Evolutionary conservation across 1,284 basidiomycete species (phyloP).

Genomic region (Malassezia nana): DNA sequence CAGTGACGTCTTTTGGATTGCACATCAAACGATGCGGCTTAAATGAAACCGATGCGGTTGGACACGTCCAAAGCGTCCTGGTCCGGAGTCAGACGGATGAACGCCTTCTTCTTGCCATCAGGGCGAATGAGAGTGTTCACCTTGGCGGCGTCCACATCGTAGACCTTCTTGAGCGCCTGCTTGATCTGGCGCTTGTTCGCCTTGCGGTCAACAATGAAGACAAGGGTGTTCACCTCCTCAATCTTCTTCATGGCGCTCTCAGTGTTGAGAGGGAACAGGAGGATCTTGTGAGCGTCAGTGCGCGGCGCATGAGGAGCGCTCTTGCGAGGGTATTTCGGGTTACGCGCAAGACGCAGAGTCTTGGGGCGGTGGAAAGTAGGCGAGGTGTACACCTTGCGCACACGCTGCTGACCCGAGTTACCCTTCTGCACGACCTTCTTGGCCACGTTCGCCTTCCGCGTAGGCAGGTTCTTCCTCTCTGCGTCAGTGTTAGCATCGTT

Average conservation of each 20-base stretch:
- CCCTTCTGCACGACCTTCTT: slow-evolving; percentile 96
- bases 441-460: slow-evolving; percentile 63
- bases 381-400: slow-evolving; percentile 73
- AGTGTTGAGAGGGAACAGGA: slow-evolving; percentile 63
- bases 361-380: slow-evolving; percentile 95
- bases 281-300: slow-evolving; percentile 93
- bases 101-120: slow-evolving; percentile 99
- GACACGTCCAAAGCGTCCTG: slow-evolving; percentile 96
- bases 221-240: slow-evolving; percentile 97
- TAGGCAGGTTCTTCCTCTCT: slow-evolving; percentile 14
- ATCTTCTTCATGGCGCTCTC: slow-evolving; percentile 69
- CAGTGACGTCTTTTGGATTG: slow-evolving; percentile 17
- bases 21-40: slow-evolving; percentile 14
- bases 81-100: slow-evolving; percentile 85
- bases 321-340: slow-evolving; percentile 87
- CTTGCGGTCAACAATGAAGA: slow-evolving; percentile 90
- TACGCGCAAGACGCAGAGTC: slow-evolving; percentile 74
- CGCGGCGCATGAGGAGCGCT: slow-evolving; percentile 84
- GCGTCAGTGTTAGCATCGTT: slow-evolving; percentile 5
- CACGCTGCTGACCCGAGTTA: slow-evolving; percentile 58
- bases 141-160: slow-evolving; percentile 90
- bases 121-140: slow-evolving; percentile 98
- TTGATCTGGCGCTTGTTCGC: slow-evolving; percentile 93
- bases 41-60: slow-evolving; percentile 70
- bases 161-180: slow-evolving; percentile 97